Percentiles rank a stretch among this genome's conserved stretches.
Evolutionary conservation across 2,329 filamentous ascomycete species (phyloP).

Genomic region (Thyridium curvatum): DNA sequence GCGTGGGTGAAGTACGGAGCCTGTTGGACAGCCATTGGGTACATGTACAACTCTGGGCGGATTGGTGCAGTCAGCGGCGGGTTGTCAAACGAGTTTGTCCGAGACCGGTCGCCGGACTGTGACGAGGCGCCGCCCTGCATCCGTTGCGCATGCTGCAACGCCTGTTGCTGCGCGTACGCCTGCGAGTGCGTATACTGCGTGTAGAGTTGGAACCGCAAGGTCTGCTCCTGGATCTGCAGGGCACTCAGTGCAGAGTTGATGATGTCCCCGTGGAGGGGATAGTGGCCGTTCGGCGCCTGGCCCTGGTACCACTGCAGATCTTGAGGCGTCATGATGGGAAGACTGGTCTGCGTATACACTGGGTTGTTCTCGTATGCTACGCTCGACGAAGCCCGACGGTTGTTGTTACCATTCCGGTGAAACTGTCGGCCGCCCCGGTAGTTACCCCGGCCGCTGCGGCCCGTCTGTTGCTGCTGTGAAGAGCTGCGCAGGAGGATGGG

Average conservation of each 20-base stretch:
- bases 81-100: slow-evolving; percentile 59
- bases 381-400: slow-evolving; percentile 46
- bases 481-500: slow-evolving; percentile 54
- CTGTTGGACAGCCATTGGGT: slow-evolving; percentile 33
- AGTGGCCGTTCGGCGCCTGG: slow-evolving; percentile 14
- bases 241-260: slow-evolving; percentile 13
- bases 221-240: slow-evolving; percentile 37
- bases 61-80: slow-evolving; percentile 53
- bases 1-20: slow-evolving; percentile 41
- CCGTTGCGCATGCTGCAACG: slow-evolving; percentile 35
- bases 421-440: slow-evolving; percentile 42
- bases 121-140: slow-evolving; percentile 28
- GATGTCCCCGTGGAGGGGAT: slow-evolving; percentile 21
- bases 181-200: slow-evolving; percentile 43
- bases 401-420: slow-evolving; percentile 36
- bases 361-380: slow-evolving; percentile 42
- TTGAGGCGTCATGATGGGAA: slow-evolving; percentile 34
- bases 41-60: slow-evolving; percentile 49
- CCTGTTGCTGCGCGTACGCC: slow-evolving; percentile 35
- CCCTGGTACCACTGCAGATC: slow-evolving; percentile 26
- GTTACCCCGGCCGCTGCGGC: slow-evolving; percentile 41
- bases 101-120: slow-evolving; percentile 40
- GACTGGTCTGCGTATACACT: slow-evolving; percentile 30
- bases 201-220: slow-evolving; percentile 37
- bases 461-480: slow-evolving; percentile 39